Percentiles rank a stretch among this genome's conserved stretches.
These are phyloP conservation scores for Amanita polypyramis DNA, from an alignment of 768 basidiomycete species.

Conservation along the genomic window DNA sequence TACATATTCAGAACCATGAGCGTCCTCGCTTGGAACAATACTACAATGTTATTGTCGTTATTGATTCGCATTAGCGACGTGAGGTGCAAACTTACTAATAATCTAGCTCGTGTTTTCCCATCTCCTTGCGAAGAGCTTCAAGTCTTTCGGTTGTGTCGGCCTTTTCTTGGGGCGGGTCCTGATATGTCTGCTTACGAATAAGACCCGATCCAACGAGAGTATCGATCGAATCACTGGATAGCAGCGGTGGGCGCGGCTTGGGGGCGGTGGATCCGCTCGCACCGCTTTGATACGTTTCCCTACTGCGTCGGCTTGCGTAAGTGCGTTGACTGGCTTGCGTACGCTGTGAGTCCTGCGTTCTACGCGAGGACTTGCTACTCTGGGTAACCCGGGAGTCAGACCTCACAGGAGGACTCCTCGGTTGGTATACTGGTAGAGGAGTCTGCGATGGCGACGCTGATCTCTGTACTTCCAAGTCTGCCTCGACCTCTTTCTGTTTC, in stretches of 20 bases:
- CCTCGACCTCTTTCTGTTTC: slow-evolving; percentile 32
- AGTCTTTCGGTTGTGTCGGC: slow-evolving; percentile 52
- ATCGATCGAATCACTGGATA: slow-evolving; percentile 54
- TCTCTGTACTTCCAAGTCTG: slow-evolving; percentile 21
- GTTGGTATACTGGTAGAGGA: slow-evolving; percentile 12
- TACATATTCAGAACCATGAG: slow-evolving; percentile 78
- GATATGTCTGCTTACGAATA: slow-evolving; percentile 60
- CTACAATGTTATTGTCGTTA: slow-evolving; percentile 24
- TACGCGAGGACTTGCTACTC: slow-evolving; percentile 26
- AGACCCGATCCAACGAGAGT: slow-evolving; percentile 69
- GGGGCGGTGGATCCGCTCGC: slow-evolving; percentile 23
- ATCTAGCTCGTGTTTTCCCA: slow-evolving; percentile 59
- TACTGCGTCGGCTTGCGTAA: slow-evolving; percentile 8
- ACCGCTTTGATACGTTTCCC: slow-evolving; percentile 18
- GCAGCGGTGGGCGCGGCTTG: slow-evolving; percentile 26
- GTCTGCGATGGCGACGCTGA: slow-evolving; percentile 6
- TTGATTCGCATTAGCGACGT: neutral
- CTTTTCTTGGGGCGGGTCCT: slow-evolving; percentile 39
- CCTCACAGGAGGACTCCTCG: slow-evolving; percentile 16
- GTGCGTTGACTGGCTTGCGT: slow-evolving; percentile 18
- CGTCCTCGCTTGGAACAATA: slow-evolving; percentile 69
- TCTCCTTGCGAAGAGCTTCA: slow-evolving; percentile 50
- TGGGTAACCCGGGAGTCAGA: slow-evolving; percentile 29
- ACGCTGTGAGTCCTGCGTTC: slow-evolving; percentile 21
- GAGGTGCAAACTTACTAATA: slow-evolving; percentile 50